Conservation (phyloP, 345 rosid species). For the Pistacia vera region DNA sequence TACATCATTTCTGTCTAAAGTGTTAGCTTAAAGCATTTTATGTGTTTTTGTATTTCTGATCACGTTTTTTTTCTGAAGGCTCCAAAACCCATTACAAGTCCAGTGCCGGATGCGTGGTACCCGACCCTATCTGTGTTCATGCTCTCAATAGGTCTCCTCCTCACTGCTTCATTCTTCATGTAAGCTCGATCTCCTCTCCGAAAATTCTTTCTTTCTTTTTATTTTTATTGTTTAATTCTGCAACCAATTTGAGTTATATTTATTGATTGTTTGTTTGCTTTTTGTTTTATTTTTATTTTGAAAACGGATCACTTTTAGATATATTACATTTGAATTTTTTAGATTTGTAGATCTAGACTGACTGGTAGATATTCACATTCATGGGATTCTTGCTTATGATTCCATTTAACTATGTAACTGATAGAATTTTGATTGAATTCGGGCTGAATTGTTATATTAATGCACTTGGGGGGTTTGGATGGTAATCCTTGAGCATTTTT, state of each 20-base stretch:
- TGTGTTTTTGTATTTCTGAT: not conserved
- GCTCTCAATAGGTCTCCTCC: conserved; percentile 69
- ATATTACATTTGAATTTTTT: not conserved
- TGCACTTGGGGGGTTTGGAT: not conserved
- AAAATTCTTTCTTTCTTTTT: too few species aligned
- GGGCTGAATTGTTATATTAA: not conserved
- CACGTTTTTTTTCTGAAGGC: conserved; percentile 34
- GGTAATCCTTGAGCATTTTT: not conserved
- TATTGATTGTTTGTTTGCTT: not conserved
- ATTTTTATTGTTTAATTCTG: not conserved
- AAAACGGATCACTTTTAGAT: not conserved
- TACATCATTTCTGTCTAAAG: not conserved
- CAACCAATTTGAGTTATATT: not conserved
- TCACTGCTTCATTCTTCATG: conserved; percentile 90
- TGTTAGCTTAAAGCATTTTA: not conserved
- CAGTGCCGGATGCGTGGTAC: conserved; percentile 71
- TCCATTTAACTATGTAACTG: not conserved
- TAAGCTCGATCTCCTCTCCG: conserved; percentile 40
- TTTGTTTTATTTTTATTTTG: not conserved
- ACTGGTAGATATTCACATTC: not conserved
- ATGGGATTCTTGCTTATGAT: not conserved
- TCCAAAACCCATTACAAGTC: conserved; percentile 72
- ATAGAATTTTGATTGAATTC: not conserved
- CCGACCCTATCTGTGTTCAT: conserved; percentile 63
- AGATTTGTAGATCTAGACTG: conserved; percentile 1